Conservation (phyloP, 352 stramenopile species). For the Phytopythium oedochilum region DNA sequence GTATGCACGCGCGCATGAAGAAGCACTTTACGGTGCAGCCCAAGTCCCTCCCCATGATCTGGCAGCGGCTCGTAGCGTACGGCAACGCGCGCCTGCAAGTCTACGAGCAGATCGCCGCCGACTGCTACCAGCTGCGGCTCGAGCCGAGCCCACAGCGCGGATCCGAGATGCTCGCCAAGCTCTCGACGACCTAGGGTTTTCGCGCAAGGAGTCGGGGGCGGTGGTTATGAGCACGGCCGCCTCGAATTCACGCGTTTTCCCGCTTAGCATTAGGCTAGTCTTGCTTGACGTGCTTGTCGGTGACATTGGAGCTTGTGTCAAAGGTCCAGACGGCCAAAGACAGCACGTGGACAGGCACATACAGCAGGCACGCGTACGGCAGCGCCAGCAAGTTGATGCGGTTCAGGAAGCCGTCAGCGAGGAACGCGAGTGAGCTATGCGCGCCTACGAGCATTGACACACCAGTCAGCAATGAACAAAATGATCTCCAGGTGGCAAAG, state of each 20-base stretch:
- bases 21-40: constrained; percentile 55
- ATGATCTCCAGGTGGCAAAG: neutral
- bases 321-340: constrained; percentile 45
- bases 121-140: constrained; percentile 60
- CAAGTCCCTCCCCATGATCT: constrained; percentile 49
- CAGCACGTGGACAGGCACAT: constrained; percentile 65
- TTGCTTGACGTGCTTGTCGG: constrained; percentile 15
- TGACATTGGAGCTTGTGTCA: neutral
- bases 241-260: neutral
- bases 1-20: constrained; percentile 70
- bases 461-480: neutral
- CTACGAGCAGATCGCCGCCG: constrained; percentile 46
- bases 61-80: constrained; percentile 48
- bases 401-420: constrained; percentile 44
- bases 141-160: constrained; percentile 38
- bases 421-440: constrained; percentile 14
- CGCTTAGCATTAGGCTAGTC: constrained; percentile 9
- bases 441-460: neutral
- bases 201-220: neutral
- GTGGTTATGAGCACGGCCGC: neutral
- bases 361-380: constrained; percentile 64
- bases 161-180: constrained; percentile 42
- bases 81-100: constrained; percentile 22
- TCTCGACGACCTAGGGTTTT: constrained; percentile 18
- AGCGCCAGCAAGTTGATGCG: constrained; percentile 54